Evolutionary conservation across 2,329 filamentous ascomycete species (phyloP).

Genomic region (Diaporthe velutina): DNA sequence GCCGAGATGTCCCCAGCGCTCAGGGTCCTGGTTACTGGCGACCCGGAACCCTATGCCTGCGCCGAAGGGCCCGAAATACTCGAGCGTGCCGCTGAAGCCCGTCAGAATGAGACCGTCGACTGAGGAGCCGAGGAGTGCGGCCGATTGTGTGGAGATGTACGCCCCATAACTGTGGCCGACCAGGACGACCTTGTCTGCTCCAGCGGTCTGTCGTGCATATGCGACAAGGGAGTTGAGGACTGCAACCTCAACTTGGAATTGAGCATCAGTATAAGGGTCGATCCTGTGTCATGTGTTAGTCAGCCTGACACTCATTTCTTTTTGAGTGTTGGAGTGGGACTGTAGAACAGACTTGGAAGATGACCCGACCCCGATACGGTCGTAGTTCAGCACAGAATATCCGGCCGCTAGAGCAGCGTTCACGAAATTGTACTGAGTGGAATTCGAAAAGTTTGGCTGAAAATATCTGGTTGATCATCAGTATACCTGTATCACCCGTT

Average conservation of each 20-base stretch:
- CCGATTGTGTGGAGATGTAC: conserved; percentile 45
- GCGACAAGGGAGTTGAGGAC: conserved; percentile 46
- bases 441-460: conserved; percentile 43
- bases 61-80: conserved; percentile 46
- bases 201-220: conserved; percentile 42
- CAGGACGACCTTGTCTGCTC: conserved; percentile 46
- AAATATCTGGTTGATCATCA: conserved; percentile 44
- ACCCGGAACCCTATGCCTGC: conserved; percentile 47
- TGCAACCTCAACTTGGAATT: conserved; percentile 49
- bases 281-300: conserved; percentile 39
- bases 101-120: conserved; percentile 42
- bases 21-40: conserved; percentile 42
- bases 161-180: conserved; percentile 49
- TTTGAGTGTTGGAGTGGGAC: neutral
- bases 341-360: conserved; percentile 46
- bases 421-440: conserved; percentile 45
- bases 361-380: conserved; percentile 49
- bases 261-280: conserved; percentile 44
- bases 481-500: neutral
- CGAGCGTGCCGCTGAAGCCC: conserved; percentile 46
- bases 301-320: neutral
- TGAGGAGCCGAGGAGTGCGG: conserved; percentile 36
- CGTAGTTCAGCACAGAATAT: conserved; percentile 49
- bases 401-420: conserved; percentile 46
- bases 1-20: conserved; percentile 46